phyloP scores from a whole-genome alignment of 1,284 basidiomycete genomes.

The Ceratobasidium sp. region DNA sequence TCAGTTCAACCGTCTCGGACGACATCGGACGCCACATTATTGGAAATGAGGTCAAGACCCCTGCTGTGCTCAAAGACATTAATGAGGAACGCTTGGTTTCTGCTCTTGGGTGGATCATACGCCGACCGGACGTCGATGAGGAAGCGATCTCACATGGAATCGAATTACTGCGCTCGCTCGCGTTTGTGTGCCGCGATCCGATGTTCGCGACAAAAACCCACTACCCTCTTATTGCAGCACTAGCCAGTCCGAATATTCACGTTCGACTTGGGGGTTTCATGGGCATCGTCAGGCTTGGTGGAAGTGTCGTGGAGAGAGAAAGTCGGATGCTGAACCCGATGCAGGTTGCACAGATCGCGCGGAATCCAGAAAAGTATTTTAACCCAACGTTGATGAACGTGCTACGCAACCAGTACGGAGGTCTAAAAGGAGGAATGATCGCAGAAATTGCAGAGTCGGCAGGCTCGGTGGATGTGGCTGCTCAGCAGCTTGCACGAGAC shows the following conservation, averaged over 20 bases:
- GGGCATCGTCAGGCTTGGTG: slow-evolving; percentile 16
- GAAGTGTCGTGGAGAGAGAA: slow-evolving; percentile 3
- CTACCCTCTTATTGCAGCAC: slow-evolving; percentile 13
- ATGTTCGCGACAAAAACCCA: slow-evolving; percentile 19
- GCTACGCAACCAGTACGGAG: slow-evolving; percentile 32
- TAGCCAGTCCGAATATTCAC: slow-evolving; percentile 18
- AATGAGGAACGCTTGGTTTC: slow-evolving; percentile 12
- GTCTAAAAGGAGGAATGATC: slow-evolving; percentile 36
- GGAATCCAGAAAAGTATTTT: slow-evolving; percentile 25
- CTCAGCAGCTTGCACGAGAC: not conserved
- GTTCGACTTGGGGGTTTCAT: slow-evolving; percentile 17
- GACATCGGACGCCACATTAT: not conserved
- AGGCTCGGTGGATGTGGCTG: not conserved
- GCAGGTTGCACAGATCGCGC: not conserved
- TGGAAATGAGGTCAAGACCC: not conserved
- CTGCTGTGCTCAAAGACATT: not conserved
- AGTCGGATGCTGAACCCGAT: slow-evolving; percentile 23
- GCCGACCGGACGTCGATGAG: slow-evolving; percentile 19
- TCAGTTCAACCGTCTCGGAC: not conserved
- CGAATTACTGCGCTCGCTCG: slow-evolving; percentile 1
- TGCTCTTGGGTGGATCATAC: slow-evolving; percentile 20
- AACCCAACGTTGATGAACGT: slow-evolving; percentile 30
- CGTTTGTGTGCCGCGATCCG: slow-evolving; percentile 8
- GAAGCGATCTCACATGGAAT: slow-evolving; percentile 23
- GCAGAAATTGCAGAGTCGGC: slow-evolving; percentile 15